Percentiles rank a stretch among this genome's conserved stretches.
Evolutionary conservation across 257 asterid genomes (phyloP).

Genomic region (Scutellaria minor): DNA sequence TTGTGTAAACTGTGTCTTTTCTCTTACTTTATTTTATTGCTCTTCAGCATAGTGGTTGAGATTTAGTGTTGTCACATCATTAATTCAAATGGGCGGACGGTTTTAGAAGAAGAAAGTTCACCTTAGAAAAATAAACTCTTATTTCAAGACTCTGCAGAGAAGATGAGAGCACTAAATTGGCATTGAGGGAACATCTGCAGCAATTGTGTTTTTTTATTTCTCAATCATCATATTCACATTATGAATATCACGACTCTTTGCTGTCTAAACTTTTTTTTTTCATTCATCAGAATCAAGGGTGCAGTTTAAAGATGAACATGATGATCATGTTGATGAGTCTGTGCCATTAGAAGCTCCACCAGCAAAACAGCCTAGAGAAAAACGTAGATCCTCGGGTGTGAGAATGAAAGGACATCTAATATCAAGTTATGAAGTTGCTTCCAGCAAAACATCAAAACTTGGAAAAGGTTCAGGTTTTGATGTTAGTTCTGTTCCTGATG

Average conservation of each 20-base stretch:
- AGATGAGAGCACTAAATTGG: constrained; percentile 18
- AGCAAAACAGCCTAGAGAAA: constrained; percentile 57
- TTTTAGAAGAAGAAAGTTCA: neutral
- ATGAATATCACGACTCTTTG: constrained; percentile 16
- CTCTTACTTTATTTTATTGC: neutral
- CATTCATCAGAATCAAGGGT: constrained; percentile 44
- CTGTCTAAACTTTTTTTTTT: constrained; percentile 35
- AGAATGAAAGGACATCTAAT: constrained; percentile 58
- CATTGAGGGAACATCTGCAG: constrained; percentile 1
- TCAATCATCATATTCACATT: constrained; percentile 28
- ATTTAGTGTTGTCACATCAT: neutral
- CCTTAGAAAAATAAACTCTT: constrained; percentile 1
- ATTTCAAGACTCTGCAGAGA: neutral
- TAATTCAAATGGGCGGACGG: constrained; percentile 12
- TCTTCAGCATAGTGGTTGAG: constrained; percentile 12
- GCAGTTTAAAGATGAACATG: constrained; percentile 59
- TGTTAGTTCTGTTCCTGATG: constrained; percentile 56
- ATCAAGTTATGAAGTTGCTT: constrained; percentile 60
- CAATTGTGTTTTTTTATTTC: constrained; percentile 9
- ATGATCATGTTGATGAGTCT: constrained; percentile 76
- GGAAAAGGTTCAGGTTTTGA: constrained; percentile 57
- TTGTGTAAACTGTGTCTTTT: neutral
- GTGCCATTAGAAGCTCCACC: constrained; percentile 59
- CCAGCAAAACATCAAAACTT: constrained; percentile 59
- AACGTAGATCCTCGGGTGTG: constrained; percentile 55